Conservation (phyloP, 140 eudicot species). For the Erigeron philadelphicus region DNA sequence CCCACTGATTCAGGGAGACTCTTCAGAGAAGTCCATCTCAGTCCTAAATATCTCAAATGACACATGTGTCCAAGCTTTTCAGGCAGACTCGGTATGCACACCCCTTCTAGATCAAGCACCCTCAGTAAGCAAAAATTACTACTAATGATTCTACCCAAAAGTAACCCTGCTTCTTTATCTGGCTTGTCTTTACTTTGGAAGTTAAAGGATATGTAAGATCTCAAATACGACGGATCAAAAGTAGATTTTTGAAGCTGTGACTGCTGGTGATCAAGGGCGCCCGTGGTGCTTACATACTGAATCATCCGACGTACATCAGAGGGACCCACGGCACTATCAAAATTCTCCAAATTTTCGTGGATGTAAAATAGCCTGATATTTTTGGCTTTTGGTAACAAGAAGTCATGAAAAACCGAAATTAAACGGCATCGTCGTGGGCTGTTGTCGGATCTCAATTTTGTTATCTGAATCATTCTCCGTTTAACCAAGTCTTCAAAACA, state of each 20-base stretch:
- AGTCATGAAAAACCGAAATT: slow-evolving; percentile 39
- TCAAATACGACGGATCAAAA: slow-evolving; percentile 21
- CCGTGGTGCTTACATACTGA: slow-evolving; percentile 28
- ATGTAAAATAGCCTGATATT: slow-evolving; percentile 42
- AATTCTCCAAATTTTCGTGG: slow-evolving; percentile 12
- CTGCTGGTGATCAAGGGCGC: slow-evolving; percentile 12
- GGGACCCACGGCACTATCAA: slow-evolving; percentile 13
- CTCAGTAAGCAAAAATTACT: slow-evolving; percentile 37
- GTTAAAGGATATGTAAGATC: slow-evolving; percentile 56
- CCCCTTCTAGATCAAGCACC: slow-evolving; percentile 73
- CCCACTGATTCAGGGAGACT: slow-evolving; percentile 54
- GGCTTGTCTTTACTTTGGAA: slow-evolving; percentile 38
- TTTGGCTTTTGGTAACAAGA: slow-evolving; percentile 39
- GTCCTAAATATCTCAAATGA: slow-evolving; percentile 55
- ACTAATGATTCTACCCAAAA: slow-evolving; percentile 32
- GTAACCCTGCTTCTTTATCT: slow-evolving; percentile 40
- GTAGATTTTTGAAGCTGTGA: background rate
- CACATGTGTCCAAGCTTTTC: slow-evolving; percentile 42
- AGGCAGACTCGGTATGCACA: slow-evolving; percentile 51
- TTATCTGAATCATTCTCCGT: slow-evolving; percentile 40
- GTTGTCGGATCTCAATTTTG: slow-evolving; percentile 56
- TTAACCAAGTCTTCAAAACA: slow-evolving; percentile 42
- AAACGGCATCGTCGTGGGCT: slow-evolving; percentile 46
- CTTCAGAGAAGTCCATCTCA: slow-evolving; percentile 52
- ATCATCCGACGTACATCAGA: slow-evolving; percentile 43